Evolutionary conservation across 129 eudicot genomes (phyloP).

Genomic region (Tanacetum coccineum): DNA sequence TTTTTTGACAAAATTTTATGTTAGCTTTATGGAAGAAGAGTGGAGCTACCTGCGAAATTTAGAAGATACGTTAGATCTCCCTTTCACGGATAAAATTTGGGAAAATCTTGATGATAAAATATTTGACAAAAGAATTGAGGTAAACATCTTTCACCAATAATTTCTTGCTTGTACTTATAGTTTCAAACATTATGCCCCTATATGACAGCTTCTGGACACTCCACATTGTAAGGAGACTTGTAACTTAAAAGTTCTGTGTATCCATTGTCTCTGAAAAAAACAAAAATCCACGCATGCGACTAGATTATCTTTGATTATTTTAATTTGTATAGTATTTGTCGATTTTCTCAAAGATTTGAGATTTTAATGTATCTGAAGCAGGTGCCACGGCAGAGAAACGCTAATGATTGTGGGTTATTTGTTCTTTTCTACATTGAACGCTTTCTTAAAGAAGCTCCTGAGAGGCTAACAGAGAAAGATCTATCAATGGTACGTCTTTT

Average conservation of each 20-base stretch:
- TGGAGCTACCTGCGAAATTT: conserved; percentile 54
- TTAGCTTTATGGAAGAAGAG: conserved; percentile 70
- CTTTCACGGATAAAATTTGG: conserved; percentile 49
- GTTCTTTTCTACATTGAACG: conserved; percentile 77
- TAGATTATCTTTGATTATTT: no score
- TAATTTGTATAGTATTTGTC: no score
- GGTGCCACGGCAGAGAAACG: conserved; percentile 81
- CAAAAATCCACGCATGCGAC: no score
- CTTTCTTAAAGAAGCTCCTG: conserved; percentile 68
- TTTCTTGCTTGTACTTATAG: neutral
- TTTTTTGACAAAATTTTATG: neutral
- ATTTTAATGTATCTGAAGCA: conserved; percentile 10
- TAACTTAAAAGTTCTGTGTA: no score
- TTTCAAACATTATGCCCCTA: neutral
- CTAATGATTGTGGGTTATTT: conserved; percentile 79
- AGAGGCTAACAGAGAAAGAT: conserved; percentile 48
- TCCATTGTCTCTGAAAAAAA: no score
- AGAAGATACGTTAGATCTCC: conserved; percentile 37
- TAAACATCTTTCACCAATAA: conserved; percentile 14
- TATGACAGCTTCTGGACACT: no score
- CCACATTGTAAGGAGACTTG: no score
- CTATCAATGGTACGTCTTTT: conserved; percentile 40
- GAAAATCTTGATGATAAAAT: conserved; percentile 52
- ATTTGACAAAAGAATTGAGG: conserved; percentile 43
- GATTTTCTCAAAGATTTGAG: neutral